Conservation (phyloP, 208 protist genomes). For the Trypanosoma congolense region DNA sequence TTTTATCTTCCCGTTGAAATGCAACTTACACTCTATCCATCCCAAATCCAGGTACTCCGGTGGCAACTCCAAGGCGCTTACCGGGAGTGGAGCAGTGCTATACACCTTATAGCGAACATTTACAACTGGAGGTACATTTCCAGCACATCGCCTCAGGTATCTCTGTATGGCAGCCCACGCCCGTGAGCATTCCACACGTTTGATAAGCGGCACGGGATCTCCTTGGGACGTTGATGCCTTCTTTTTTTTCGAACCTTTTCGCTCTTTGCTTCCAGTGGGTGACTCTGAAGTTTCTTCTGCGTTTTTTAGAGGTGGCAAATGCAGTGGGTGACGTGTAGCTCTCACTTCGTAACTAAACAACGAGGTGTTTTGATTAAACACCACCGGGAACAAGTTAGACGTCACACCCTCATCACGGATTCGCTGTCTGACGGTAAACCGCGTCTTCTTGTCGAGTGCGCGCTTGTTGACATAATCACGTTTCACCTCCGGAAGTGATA, state of each 20-base stretch:
- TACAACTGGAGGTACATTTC: constrained; percentile 36
- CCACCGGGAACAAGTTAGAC: constrained; percentile 73
- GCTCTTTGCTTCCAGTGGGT: constrained; percentile 3
- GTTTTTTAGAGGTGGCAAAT: not conserved
- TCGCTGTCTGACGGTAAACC: constrained; percentile 45
- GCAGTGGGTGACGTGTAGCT: constrained; percentile 37
- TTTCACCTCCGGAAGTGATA: constrained; percentile 42
- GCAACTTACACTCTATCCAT: constrained; percentile 61
- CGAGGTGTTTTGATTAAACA: constrained; percentile 14
- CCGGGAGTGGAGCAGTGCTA: constrained; percentile 43
- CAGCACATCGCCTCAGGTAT: constrained; percentile 32
- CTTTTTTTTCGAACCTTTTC: not conserved
- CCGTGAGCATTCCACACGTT: constrained; percentile 35
- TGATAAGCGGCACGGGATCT: constrained; percentile 1
- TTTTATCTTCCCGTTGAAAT: constrained; percentile 23
- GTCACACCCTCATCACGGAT: constrained; percentile 69
- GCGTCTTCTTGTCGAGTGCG: constrained; percentile 51
- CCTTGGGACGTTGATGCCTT: not conserved
- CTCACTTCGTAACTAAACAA: constrained; percentile 77
- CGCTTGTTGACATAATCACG: constrained; percentile 39
- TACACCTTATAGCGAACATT: constrained; percentile 58
- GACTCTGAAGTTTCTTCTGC: not conserved
- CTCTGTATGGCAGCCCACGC: constrained; percentile 49
- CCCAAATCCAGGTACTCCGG: constrained; percentile 56
- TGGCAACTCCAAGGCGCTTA: constrained; percentile 49